These are phyloP conservation scores for Xylariaceae sp. DNA, from an alignment of 2,329 filamentous ascomycete species.

Conservation along the genomic window DNA sequence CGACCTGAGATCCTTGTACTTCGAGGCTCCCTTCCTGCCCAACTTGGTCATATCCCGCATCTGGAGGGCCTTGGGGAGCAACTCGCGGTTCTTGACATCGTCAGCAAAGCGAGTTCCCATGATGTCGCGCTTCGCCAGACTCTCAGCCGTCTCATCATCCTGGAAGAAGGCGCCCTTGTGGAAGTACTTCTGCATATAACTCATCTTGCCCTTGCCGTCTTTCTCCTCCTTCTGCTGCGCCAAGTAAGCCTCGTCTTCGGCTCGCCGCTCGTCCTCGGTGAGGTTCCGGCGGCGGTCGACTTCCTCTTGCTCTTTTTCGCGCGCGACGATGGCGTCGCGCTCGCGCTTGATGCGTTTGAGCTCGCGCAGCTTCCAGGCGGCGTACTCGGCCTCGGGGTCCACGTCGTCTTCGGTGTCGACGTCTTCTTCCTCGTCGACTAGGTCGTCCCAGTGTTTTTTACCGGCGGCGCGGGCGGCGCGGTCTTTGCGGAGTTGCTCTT, in stretches of 20 bases:
- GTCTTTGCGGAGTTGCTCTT: constrained; percentile 83
- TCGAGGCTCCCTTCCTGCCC: constrained; percentile 85
- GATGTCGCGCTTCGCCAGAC: constrained; percentile 74
- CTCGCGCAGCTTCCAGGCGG: constrained; percentile 92
- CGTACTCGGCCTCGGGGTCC: constrained; percentile 82
- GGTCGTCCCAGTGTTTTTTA: constrained; percentile 83
- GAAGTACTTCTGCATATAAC: constrained; percentile 92
- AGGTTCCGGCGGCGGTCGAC: constrained; percentile 84
- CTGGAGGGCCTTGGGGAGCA: constrained; percentile 87
- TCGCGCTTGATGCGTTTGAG: constrained; percentile 84
- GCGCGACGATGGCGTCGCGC: constrained; percentile 75
- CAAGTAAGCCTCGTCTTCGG: constrained; percentile 77
- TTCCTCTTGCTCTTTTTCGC: constrained; percentile 82
- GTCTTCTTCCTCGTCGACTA: constrained; percentile 63
- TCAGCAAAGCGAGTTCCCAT: constrained; percentile 83
- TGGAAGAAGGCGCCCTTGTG: constrained; percentile 96
- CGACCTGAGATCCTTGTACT: constrained; percentile 80
- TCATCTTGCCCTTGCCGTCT: constrained; percentile 72
- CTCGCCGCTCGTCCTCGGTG: constrained; percentile 77
- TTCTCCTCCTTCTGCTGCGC: constrained; percentile 77
- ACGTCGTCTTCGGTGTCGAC: constrained; percentile 86
- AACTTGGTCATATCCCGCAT: constrained; percentile 90
- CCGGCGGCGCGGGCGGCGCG: constrained; percentile 68
- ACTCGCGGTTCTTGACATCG: constrained; percentile 75
- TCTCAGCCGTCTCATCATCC: constrained; percentile 71